A percentile compares a stretch with the other conserved stretches of the same genome.
These are phyloP conservation scores for Nothophytophthora sp. DNA, from an alignment of 352 stramenopile species.

Conservation along the genomic window DNA sequence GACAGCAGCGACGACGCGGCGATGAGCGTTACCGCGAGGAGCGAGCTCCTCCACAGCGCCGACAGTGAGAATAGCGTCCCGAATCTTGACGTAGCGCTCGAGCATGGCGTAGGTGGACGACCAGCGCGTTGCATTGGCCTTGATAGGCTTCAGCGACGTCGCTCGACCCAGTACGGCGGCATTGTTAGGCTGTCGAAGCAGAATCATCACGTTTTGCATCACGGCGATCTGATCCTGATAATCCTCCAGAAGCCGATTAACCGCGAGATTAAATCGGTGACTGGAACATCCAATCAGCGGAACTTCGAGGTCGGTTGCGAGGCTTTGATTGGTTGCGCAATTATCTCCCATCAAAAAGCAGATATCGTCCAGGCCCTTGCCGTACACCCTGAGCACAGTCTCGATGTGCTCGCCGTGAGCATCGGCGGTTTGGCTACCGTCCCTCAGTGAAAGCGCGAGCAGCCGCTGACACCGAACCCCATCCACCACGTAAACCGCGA, in stretches of 20 bases:
- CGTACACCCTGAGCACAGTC: not conserved
- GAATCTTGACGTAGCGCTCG: slow-evolving; percentile 4
- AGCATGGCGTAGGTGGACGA: slow-evolving; percentile 4
- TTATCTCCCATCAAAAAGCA: slow-evolving; percentile 15
- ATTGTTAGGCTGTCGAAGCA: slow-evolving; percentile 11
- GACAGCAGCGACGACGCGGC: not conserved
- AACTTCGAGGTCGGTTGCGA: not conserved
- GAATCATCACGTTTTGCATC: slow-evolving; percentile 4
- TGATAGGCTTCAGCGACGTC: slow-evolving; percentile 4
- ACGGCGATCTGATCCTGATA: slow-evolving; percentile 1
- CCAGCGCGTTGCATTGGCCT: not conserved
- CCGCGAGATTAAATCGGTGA: slow-evolving; percentile 6
- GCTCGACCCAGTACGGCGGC: not conserved
- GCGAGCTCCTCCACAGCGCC: not conserved
- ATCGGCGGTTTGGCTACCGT: slow-evolving; percentile 5
- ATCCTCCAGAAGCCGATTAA: slow-evolving; percentile 3
- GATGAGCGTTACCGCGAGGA: not conserved
- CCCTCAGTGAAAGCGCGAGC: slow-evolving; percentile 4
- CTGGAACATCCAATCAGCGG: slow-evolving; percentile 14
- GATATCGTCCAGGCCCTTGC: slow-evolving; percentile 2
- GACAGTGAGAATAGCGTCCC: slow-evolving; percentile 2
- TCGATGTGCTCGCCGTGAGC: slow-evolving; percentile 11
- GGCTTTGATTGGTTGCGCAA: slow-evolving; percentile 10
- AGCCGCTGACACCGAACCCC: slow-evolving; percentile 4
- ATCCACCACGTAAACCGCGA: slow-evolving; percentile 1